Conservation (phyloP, 1,139 yeast genomes). For the Blastobotrys persicus region DNA sequence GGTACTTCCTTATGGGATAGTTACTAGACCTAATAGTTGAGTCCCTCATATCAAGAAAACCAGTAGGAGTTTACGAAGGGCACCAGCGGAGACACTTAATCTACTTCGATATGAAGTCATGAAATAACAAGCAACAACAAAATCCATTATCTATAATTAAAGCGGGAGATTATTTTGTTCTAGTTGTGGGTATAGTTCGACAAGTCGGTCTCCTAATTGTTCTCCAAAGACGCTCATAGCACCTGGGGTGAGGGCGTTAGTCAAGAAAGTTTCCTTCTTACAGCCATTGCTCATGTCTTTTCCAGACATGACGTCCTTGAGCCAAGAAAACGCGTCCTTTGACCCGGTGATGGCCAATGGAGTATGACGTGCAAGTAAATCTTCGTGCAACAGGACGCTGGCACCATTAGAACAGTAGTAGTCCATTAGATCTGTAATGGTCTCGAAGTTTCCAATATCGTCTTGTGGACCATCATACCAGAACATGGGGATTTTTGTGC, state of each 20-base stretch:
- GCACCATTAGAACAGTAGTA: conserved; percentile 32
- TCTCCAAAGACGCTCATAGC: conserved; percentile 1
- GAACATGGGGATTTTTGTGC: conserved; percentile 28
- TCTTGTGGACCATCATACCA: conserved; percentile 35
- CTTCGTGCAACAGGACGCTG: conserved; percentile 25
- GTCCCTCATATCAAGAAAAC: no score
- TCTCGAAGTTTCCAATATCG: conserved; percentile 26
- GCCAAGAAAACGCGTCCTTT: conserved; percentile 10
- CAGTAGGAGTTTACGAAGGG: no score
- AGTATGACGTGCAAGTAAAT: conserved; percentile 18
- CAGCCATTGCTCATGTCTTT: conserved; percentile 3
- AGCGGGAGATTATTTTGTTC: no score
- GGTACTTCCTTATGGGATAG: no score
- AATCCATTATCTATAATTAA: no score
- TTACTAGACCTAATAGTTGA: no score
- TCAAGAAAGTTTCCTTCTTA: not conserved
- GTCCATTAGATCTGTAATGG: conserved; percentile 24
- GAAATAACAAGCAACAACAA: no score
- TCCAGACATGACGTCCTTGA: conserved; percentile 9
- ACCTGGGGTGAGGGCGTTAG: not conserved
- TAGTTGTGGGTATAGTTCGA: not conserved
- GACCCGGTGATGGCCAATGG: conserved; percentile 8
- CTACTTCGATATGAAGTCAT: no score
- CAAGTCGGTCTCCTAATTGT: not conserved
- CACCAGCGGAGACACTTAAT: no score